Percentiles rank a stretch among this genome's conserved stretches.
Evolutionary conservation across 345 rosid species (phyloP).

Genomic region (Ailanthus altissimus): DNA sequence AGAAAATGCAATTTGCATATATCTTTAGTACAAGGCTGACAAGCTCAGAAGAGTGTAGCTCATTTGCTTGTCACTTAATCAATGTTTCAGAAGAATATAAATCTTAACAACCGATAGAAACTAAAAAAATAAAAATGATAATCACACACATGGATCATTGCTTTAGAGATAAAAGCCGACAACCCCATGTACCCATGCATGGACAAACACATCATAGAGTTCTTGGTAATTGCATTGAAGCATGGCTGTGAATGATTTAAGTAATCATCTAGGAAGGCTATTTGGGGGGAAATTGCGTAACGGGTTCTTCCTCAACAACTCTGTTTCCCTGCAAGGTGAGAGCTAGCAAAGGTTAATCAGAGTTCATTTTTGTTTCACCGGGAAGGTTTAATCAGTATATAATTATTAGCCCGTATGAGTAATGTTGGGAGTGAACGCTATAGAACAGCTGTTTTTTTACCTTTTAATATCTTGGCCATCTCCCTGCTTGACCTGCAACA

Average conservation of each 20-base stretch:
- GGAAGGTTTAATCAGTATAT: background rate
- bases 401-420: background rate
- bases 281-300: slow-evolving; percentile 72
- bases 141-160: slow-evolving; percentile 19
- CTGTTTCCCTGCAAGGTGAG: slow-evolving; percentile 59
- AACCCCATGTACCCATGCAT: background rate
- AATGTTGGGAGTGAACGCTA: background rate
- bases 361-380: background rate
- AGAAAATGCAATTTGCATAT: background rate
- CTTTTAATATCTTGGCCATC: slow-evolving; percentile 47
- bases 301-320: slow-evolving; percentile 75
- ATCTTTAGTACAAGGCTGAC: background rate
- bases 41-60: background rate
- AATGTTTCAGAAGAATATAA: background rate
- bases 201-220: background rate
- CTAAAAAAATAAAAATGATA: background rate
- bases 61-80: background rate
- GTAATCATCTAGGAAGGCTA: slow-evolving; percentile 68
- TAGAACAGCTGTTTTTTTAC: slow-evolving; percentile 24
- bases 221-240: background rate
- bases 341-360: slow-evolving; percentile 1
- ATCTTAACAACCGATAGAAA: background rate
- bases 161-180: slow-evolving; percentile 58
- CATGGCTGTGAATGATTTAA: background rate
- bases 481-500: slow-evolving; percentile 40